Percentiles rank a stretch among this genome's conserved stretches.
Conservation (phyloP, 164 flowering plant species). For the Protea cynaroides region DNA sequence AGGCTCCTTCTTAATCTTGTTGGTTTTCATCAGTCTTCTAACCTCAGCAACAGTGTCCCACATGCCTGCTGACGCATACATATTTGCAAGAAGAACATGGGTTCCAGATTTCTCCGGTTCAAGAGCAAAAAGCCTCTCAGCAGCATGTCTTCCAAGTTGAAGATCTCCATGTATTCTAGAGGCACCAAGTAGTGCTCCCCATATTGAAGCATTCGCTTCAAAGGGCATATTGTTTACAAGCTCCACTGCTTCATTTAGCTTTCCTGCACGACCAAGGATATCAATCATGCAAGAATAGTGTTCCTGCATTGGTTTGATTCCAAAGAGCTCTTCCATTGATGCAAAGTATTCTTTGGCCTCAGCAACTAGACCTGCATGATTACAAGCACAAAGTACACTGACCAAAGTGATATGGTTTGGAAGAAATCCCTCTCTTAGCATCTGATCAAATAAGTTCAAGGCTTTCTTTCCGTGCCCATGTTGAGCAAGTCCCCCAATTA, state of each 20-base stretch:
- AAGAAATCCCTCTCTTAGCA: neutral
- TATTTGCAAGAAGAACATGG: constrained; percentile 56
- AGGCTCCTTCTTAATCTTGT: constrained; percentile 58
- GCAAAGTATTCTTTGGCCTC: constrained; percentile 46
- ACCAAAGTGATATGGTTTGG: constrained; percentile 36
- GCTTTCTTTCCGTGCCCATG: constrained; percentile 1
- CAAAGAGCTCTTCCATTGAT: constrained; percentile 39
- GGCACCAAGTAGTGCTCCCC: constrained; percentile 72
- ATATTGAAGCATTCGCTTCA: constrained; percentile 46
- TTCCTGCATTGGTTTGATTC: constrained; percentile 46
- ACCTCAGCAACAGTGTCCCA: constrained; percentile 49
- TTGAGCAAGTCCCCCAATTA: constrained; percentile 4
- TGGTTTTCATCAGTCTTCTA: constrained; percentile 47
- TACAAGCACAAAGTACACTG: constrained; percentile 59
- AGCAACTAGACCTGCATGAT: constrained; percentile 53
- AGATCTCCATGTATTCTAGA: constrained; percentile 50
- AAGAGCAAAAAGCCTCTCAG: constrained; percentile 43
- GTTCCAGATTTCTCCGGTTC: constrained; percentile 62
- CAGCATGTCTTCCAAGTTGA: constrained; percentile 46
- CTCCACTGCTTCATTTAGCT: constrained; percentile 42
- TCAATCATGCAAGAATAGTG: constrained; percentile 78
- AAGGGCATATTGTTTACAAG: constrained; percentile 50
- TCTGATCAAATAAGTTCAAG: neutral
- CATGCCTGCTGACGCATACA: constrained; percentile 57
- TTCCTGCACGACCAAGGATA: constrained; percentile 60